Conservation (phyloP, 371 early-diverging fungal genomes). For the Rhizopus microsporus region DNA sequence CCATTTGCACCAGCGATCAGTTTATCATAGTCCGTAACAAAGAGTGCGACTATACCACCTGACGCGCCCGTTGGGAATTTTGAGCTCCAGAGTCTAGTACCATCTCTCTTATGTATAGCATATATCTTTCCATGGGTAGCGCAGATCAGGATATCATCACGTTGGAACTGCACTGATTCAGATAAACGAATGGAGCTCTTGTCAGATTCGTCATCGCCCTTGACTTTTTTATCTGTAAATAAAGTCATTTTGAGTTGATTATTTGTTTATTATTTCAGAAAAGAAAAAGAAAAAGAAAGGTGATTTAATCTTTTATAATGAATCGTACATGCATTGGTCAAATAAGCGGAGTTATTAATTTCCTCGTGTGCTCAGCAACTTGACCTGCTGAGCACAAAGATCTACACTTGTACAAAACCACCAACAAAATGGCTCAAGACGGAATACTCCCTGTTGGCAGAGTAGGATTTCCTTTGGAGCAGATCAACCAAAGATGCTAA, state of each 20-base stretch:
- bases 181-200: neutral
- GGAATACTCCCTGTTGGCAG: too few species aligned
- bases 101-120: constrained; percentile 34
- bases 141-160: constrained; percentile 33
- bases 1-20: constrained; percentile 10
- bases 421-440: too few species aligned
- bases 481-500: too few species aligned
- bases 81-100: constrained; percentile 31
- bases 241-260: constrained; percentile 5
- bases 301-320: too few species aligned
- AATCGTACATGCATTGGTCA: too few species aligned
- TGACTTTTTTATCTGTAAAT: constrained; percentile 3
- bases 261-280: too few species aligned
- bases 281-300: neutral
- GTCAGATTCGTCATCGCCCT: constrained; percentile 2
- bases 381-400: too few species aligned
- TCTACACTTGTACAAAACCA: too few species aligned
- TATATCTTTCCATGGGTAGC: constrained; percentile 41
- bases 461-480: too few species aligned
- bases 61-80: constrained; percentile 10
- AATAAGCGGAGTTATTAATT: too few species aligned
- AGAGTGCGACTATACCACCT: constrained; percentile 11
- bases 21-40: constrained; percentile 13
- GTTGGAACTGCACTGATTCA: neutral
- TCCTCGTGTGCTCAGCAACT: too few species aligned